Evolutionary conservation across 306 rosid genomes (phyloP), one percentile per base, ranked within the genome.

Genomic region (Hippophae rhamnoides): DNA sequence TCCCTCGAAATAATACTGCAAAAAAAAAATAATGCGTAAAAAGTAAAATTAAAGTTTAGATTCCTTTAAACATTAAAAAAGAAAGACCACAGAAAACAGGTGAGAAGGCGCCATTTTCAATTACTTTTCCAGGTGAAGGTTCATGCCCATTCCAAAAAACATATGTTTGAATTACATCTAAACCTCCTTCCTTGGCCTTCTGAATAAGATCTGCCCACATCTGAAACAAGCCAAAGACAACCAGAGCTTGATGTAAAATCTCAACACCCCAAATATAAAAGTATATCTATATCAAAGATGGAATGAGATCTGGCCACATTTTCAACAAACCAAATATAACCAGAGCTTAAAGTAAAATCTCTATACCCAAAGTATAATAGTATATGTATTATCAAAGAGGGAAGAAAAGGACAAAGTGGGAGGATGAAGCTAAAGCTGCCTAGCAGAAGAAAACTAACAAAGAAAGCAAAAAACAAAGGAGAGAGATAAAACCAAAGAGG

Each of bases 281-380:
- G 14, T 49, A 12, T 13, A 13, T 6, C 2, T 31, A 31, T 4
- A 31, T 31, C 38, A 31, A 31, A 31, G 38, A 31, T 31, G 38
- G 95, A 66, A 92, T 84, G 76, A 92, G 96, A 85, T 92, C 97
- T 73, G 99, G 97, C 99, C 99, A 92, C 99, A 92, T 92, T 96
- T 92, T 73, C 70, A 54, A 50, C 72, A 44, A 47, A 54, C 52
- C 43, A 46, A 25, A 31, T 63, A 11, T 10, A 48, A 6, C 12
- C 7, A 47, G 1, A 7, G 13, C 5, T 9, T 9, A 7, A 7
- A 9, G 13, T 10, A 49, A 7, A 31, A 31, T 31, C 0, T 31
- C 53, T 9, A 13, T 13, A 14, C 53, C 23, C n/a, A 12, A 12
- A 49, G 38, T 3, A 6, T 2, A 49, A 12, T 23, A 2, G 14